Percentiles rank a stretch among this genome's conserved stretches.
Evolutionary conservation across 768 basidiomycete genomes (phyloP).

Genomic region (Kwoniella newhampshirensis): DNA sequence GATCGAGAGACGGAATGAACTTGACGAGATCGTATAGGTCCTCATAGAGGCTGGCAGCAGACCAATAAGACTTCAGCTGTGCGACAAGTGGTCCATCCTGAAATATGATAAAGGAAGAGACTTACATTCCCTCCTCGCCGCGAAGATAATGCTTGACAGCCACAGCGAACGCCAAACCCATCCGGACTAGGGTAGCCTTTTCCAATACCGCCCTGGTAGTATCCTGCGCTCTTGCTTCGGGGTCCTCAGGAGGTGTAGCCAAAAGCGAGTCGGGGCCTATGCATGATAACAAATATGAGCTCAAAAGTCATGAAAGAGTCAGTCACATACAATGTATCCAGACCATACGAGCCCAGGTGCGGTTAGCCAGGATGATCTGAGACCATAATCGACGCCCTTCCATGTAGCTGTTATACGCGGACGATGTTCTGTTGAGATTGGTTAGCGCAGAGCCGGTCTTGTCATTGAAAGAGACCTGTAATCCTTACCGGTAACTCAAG

Average conservation of each 20-base stretch:
- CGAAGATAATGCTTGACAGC: conserved; percentile 51
- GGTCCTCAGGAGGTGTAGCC: conserved; percentile 25
- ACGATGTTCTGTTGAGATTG: conserved; percentile 31
- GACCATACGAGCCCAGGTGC: conserved; percentile 46
- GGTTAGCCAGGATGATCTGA: conserved; percentile 42
- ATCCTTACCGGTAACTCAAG: conserved; percentile 39
- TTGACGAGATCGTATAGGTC: conserved; percentile 50
- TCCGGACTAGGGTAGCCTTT: conserved; percentile 43
- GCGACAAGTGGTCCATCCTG: neutral
- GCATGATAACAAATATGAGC: too few species aligned
- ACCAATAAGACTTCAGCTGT: neutral
- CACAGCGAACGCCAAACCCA: conserved; percentile 48
- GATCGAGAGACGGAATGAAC: conserved; percentile 42
- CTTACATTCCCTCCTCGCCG: conserved; percentile 52
- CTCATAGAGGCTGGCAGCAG: conserved; percentile 44
- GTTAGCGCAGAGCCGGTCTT: too few species aligned
- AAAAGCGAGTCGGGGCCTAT: conserved; percentile 35
- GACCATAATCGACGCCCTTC: conserved; percentile 51
- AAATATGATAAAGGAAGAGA: neutral
- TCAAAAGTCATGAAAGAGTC: neutral
- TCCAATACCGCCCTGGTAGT: conserved; percentile 32
- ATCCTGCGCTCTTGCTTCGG: conserved; percentile 23
- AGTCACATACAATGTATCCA: conserved; percentile 45
- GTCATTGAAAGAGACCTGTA: too few species aligned
- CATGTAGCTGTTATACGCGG: conserved; percentile 45